Evolutionary conservation across 192 early-diverging fungal species (phyloP).

Genomic region (Coemansia asiatica): DNA sequence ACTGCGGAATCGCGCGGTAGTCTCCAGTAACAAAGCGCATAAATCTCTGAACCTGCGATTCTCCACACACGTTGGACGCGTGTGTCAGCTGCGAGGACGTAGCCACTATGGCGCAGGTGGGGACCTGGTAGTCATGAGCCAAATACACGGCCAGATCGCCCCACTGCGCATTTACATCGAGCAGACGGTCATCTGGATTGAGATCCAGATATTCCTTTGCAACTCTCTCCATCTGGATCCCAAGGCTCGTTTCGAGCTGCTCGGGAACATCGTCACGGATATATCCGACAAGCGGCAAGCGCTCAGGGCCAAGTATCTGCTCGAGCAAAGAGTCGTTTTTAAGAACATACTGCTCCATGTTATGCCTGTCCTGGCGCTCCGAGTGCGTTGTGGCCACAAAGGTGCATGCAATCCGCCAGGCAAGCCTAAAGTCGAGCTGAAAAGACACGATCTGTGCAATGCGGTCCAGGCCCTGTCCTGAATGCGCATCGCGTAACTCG

Average conservation of each 20-base stretch:
- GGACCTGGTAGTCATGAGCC: slow-evolving; percentile 38
- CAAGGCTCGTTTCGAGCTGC: slow-evolving; percentile 29
- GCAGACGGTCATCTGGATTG: slow-evolving; percentile 45
- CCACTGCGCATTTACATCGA: slow-evolving; percentile 50
- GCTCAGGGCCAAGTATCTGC: slow-evolving; percentile 43
- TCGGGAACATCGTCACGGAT: slow-evolving; percentile 43
- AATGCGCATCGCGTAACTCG: slow-evolving; percentile 53
- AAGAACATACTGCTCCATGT: slow-evolving; percentile 32
- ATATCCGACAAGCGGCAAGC: slow-evolving; percentile 49
- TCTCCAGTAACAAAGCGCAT: slow-evolving; percentile 47
- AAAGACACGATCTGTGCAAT: slow-evolving; percentile 45
- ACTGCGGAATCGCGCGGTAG: slow-evolving; percentile 39
- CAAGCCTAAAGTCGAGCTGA: slow-evolving; percentile 24
- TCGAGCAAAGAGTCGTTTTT: slow-evolving; percentile 50
- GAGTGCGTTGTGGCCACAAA: slow-evolving; percentile 36
- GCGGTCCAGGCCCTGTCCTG: slow-evolving; percentile 40
- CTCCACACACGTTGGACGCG: slow-evolving; percentile 41
- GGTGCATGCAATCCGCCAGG: slow-evolving; percentile 24
- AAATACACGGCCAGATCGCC: slow-evolving; percentile 53
- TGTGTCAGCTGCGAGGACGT: slow-evolving; percentile 45
- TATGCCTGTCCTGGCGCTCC: slow-evolving; percentile 16
- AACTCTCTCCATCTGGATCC: slow-evolving; percentile 42
- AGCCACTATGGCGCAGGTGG: slow-evolving; percentile 35
- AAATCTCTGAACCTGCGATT: slow-evolving; percentile 44
- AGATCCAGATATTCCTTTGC: slow-evolving; percentile 50